Conservation (phyloP, 1,284 basidiomycete genomes). For the Veloporphyrellus conicus region DNA sequence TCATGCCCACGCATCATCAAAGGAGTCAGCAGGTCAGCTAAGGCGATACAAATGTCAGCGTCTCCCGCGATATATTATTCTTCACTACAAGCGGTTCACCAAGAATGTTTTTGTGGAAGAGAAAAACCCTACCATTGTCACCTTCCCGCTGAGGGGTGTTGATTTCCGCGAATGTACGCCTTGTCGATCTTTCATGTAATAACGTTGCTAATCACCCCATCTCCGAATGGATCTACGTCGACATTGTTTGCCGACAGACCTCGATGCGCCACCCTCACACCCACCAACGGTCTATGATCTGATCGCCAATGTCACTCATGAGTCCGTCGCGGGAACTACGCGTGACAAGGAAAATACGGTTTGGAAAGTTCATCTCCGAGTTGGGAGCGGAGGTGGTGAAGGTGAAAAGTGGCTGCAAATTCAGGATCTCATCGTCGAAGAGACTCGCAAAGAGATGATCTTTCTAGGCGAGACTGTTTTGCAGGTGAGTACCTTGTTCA, state of each 20-base stretch:
- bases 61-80: conserved; percentile 88
- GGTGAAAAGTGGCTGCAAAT: conserved; percentile 95
- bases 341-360: conserved; percentile 81
- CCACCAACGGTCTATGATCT: conserved; percentile 82
- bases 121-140: conserved; percentile 98
- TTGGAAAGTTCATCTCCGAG: conserved; percentile 91
- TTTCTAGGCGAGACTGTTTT: conserved; percentile 95
- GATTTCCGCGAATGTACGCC: conserved; percentile 85
- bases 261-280: conserved; percentile 61
- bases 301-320: conserved; percentile 92
- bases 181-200: conserved; percentile 27
- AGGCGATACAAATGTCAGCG: conserved; percentile 85
- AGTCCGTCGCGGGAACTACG: conserved; percentile 91
- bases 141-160: conserved; percentile 89
- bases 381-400: conserved; percentile 71
- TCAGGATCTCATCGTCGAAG: conserved; percentile 95
- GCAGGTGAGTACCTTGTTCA: conserved; percentile 55
- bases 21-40: conserved; percentile 81
- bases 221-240: conserved; percentile 14
- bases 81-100: conserved; percentile 97
- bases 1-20: conserved; percentile 32
- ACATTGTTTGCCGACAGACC: conserved; percentile 48
- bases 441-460: conserved; percentile 95
- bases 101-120: conserved; percentile 98
- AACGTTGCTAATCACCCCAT: conserved; percentile 19